phyloP scores from a whole-genome alignment of 495 filamentous ascomycete genomes.

The Darksidea phi region DNA sequence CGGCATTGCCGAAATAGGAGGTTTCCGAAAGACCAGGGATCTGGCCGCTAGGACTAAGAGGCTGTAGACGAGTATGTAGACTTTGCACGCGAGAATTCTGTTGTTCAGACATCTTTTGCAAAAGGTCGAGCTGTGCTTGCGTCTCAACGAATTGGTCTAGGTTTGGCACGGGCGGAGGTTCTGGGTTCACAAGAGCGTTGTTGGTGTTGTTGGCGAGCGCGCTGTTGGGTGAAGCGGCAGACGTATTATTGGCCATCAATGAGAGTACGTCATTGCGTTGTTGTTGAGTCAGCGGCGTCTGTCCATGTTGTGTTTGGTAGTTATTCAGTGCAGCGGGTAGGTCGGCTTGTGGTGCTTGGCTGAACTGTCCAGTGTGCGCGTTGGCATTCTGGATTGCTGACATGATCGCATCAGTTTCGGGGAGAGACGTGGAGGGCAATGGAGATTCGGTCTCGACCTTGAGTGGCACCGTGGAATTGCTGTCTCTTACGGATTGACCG shows the following conservation, averaged over 20 bases:
- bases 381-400: conserved; percentile 56
- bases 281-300: conserved; percentile 68
- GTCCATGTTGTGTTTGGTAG: conserved; percentile 62
- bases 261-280: conserved; percentile 78
- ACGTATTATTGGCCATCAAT: conserved; percentile 64
- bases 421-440: conserved; percentile 21
- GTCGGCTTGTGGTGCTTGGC: conserved; percentile 55
- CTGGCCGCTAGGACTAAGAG: conserved; percentile 72
- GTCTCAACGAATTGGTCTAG: conserved; percentile 55
- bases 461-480: conserved; percentile 17
- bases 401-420: conserved; percentile 71
- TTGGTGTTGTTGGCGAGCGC: conserved; percentile 40
- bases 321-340: conserved; percentile 73
- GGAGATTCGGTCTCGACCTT: conserved; percentile 36
- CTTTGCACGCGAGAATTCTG: conserved; percentile 70
- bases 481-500: conserved; percentile 4
- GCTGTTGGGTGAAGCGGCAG: conserved; percentile 28
- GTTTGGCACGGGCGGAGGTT: conserved; percentile 59
- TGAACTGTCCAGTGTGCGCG: conserved; percentile 43
- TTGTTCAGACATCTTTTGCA: conserved; percentile 69
- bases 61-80: conserved; percentile 67
- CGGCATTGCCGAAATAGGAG: conserved; percentile 40
- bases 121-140: conserved; percentile 68
- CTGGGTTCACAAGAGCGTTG: conserved; percentile 61
- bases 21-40: conserved; percentile 66